Conservation (phyloP, 2,329 filamentous ascomycete genomes). For the Zasmidium angulare region DNA sequence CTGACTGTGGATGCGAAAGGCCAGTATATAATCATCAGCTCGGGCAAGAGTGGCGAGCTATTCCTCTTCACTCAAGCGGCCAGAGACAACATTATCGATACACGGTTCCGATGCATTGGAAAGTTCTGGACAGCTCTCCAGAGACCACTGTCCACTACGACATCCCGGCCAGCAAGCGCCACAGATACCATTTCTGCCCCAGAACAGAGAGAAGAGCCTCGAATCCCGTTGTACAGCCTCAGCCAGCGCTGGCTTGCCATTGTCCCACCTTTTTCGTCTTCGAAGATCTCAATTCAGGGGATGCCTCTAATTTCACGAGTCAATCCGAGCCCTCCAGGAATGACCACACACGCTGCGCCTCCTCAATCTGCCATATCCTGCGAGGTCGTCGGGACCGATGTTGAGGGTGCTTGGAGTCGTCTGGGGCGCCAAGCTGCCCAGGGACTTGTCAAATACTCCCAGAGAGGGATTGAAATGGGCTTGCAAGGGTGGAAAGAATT, state of each 20-base stretch:
- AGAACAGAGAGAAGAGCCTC: conserved; percentile 17
- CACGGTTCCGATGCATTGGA: conserved; percentile 66
- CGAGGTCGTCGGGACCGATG: conserved; percentile 69
- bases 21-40: conserved; percentile 71
- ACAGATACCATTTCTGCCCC: conserved; percentile 35
- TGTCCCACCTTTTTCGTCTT: conserved; percentile 66
- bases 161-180: conserved; percentile 11
- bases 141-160: conserved; percentile 11
- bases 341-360: conserved; percentile 64
- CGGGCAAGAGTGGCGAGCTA: conserved; percentile 81
- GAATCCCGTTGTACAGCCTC: conserved; percentile 65
- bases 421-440: conserved; percentile 69
- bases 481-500: conserved; percentile 78
- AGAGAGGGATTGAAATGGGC: conserved; percentile 63
- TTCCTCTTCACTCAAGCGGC: conserved; percentile 62
- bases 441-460: conserved; percentile 70
- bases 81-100: conserved; percentile 27
- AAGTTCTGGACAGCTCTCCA: conserved; percentile 86
- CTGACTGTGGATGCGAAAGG: conserved; percentile 72
- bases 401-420: conserved; percentile 48
- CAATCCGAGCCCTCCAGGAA: conserved; percentile 56
- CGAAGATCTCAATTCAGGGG: conserved; percentile 68
- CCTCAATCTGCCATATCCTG: conserved; percentile 67
- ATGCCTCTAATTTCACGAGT: conserved; percentile 53
- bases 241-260: conserved; percentile 76